Evolutionary conservation across 2,329 filamentous ascomycete genomes (phyloP), one percentile per base, ranked within the genome.

Genomic region (Alternaria longipes): DNA sequence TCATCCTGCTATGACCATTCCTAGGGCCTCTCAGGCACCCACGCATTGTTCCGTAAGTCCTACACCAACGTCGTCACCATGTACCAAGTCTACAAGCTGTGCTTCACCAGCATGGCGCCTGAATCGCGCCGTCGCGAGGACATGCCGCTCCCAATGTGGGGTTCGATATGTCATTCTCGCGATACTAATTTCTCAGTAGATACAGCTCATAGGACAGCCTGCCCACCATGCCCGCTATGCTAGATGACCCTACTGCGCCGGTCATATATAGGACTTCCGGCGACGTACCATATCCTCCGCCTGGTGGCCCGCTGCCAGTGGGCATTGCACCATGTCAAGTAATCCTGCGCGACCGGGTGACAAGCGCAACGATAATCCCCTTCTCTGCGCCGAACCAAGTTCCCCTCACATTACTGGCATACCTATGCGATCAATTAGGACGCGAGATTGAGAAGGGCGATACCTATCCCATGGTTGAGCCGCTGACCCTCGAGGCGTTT

Each of bases 381-480:
- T 93, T 97, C 78, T 89, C 88, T 18, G 91, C 90, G n/a, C 86
- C 87, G 18, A 83, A 88, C 58, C 87, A 93, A 74, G 89, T 96
- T n/a, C 93, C 93, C 3, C 82, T 84, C 40, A 89, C 90, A 7
- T 83, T 97, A 59, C 83, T 94, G 36, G 85, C 85, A 40, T 95
- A 96, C 74, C 87, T 97, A 47, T 91, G 87, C 70, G 91, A 93
- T 73, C 90, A 95, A 80, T 86, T 97, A 71, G 94, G 94, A 78
- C 90, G 91, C 79, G 93, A 97, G 79, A 95, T 97, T 73, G 92
- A 95, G 74, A 91, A 92, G 78, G 93, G 93, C 58, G 93, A 97
- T 78, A 96, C 93, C 1, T 97, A 97, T 78, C 92, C 93, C 22
- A 94, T 96, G 91, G 87, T 90, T 70, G 89, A 94, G 54, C 84